These are phyloP conservation scores for Fibroporia radiculosa DNA, from an alignment of 768 basidiomycete genomes.

Conservation along the genomic window DNA sequence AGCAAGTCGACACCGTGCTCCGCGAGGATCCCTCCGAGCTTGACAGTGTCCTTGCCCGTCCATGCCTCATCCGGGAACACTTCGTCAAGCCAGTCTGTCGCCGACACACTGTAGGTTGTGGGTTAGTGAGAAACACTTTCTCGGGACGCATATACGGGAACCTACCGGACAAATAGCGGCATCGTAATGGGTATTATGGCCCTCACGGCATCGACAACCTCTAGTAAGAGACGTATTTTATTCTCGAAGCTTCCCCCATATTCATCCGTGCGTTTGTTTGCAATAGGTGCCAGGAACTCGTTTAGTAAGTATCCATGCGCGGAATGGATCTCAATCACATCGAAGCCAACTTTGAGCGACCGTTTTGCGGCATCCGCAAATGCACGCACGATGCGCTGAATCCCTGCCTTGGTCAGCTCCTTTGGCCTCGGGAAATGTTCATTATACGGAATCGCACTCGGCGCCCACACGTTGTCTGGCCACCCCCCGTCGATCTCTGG, in stretches of 20 bases:
- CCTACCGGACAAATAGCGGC: conserved; percentile 66
- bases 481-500: conserved; percentile 31
- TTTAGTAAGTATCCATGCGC: conserved; percentile 18
- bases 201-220: conserved; percentile 58
- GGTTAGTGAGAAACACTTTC: too few species aligned
- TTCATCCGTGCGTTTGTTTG: conserved; percentile 36
- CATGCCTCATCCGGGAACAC: conserved; percentile 53
- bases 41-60: conserved; percentile 59
- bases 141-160: background rate
- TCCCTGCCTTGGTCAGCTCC: conserved; percentile 1
- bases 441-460: conserved; percentile 39
- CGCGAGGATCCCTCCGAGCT: conserved; percentile 49
- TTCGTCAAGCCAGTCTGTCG: conserved; percentile 62
- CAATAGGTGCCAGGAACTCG: conserved; percentile 29
- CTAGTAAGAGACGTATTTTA: conserved; percentile 46
- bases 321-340: conserved; percentile 17
- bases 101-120: too few species aligned
- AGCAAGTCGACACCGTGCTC: conserved; percentile 67
- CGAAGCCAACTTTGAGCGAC: conserved; percentile 44
- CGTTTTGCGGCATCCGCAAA: conserved; percentile 30
- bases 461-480: conserved; percentile 31
- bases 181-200: conserved; percentile 47
- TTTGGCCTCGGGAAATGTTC: conserved; percentile 29
- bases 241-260: conserved; percentile 44
- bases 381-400: background rate